Percentiles rank a stretch among this genome's conserved stretches.
phyloP scores from a whole-genome alignment of 2,329 filamentous ascomycete species.

The Ceratocystis destructans region DNA sequence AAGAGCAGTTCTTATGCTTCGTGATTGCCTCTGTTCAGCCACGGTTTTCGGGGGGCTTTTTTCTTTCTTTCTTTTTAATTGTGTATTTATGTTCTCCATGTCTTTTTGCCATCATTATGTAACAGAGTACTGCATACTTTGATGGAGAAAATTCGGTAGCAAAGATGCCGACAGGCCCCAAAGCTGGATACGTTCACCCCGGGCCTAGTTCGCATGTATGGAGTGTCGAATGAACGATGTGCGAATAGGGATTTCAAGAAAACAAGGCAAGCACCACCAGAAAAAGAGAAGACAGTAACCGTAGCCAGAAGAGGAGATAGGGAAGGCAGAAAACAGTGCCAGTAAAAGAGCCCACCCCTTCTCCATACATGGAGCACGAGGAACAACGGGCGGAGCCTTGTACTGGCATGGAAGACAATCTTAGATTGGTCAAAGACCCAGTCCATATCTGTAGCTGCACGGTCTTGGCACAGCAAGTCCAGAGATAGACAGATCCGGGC shows the following conservation, averaged over 20 bases:
- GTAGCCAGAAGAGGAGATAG: background rate
- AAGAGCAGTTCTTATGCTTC: background rate
- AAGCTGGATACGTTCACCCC: no score
- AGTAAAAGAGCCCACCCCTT: background rate
- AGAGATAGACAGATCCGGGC: slow-evolving; percentile 6
- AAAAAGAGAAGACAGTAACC: background rate
- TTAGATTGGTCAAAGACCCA: slow-evolving; percentile 1
- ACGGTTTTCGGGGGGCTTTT: background rate
- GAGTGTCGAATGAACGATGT: no score
- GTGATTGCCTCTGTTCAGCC: background rate
- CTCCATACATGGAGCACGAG: background rate
- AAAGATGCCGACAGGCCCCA: no score
- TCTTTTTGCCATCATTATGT: background rate
- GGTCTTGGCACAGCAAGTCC: background rate
- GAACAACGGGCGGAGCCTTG: background rate
- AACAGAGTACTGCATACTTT: background rate
- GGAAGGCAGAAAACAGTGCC: background rate
- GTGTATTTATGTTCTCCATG: background rate
- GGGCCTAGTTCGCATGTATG: no score
- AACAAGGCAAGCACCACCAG: no score
- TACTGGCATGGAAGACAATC: background rate
- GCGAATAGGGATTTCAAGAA: no score
- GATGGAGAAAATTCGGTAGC: no score
- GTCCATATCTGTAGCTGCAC: background rate
- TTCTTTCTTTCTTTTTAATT: background rate